These are phyloP conservation scores for Theobroma cacao DNA, from an alignment of 345 rosid genomes.

Conservation along the genomic window DNA sequence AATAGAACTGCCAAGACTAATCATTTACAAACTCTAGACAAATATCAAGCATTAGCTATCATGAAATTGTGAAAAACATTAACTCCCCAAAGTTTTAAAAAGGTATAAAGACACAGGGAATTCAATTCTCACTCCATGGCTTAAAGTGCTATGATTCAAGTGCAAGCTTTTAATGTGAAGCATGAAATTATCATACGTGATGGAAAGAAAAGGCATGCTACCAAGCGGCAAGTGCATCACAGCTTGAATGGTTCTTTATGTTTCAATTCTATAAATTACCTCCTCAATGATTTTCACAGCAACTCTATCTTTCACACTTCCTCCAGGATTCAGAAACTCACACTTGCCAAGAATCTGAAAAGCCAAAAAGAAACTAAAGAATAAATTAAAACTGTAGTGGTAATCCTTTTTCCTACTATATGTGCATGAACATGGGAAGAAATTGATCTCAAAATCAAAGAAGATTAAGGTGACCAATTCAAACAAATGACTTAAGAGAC, in stretches of 20 bases:
- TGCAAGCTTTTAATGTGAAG: background rate
- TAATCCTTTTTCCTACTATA: background rate
- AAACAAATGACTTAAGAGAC: background rate
- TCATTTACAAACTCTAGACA: background rate
- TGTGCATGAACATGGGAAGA: no score
- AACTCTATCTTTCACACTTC: constrained; percentile 94
- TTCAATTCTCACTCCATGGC: background rate
- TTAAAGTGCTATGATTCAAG: background rate
- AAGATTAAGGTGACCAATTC: no score
- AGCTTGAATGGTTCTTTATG: background rate
- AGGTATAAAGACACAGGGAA: background rate
- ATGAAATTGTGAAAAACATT: no score
- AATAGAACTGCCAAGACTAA: background rate
- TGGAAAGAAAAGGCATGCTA: no score
- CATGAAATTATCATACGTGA: background rate
- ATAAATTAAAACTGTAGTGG: background rate
- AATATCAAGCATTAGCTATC: no score
- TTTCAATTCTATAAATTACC: constrained; percentile 44
- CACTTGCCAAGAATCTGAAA: constrained; percentile 89
- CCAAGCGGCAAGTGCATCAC: background rate
- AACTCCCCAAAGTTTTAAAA: background rate
- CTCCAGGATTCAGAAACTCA: constrained; percentile 97
- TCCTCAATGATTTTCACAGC: constrained; percentile 86
- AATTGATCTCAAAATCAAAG: no score
- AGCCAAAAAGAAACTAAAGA: constrained; percentile 6